Evolutionary conservation across 176 grass and related monocot species (phyloP).

Genomic region (Oryza officinalis): DNA sequence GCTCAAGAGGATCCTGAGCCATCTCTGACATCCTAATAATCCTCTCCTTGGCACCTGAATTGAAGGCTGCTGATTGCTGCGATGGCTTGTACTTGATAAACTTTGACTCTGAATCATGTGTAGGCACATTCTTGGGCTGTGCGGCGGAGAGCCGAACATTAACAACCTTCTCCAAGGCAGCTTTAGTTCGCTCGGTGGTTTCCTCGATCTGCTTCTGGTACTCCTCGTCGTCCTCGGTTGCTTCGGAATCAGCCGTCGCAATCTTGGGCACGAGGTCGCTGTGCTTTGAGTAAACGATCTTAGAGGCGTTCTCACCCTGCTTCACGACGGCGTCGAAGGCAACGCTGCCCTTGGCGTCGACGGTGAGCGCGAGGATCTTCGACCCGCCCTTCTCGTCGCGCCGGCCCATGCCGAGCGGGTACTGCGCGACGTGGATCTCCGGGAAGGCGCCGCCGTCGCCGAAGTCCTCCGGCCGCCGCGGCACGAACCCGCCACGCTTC

Average conservation of each 20-base stretch:
- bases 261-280: conserved; percentile 89
- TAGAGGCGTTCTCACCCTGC: conserved; percentile 89
- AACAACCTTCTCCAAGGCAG: conserved; percentile 88
- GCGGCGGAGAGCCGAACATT: conserved; percentile 82
- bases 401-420: conserved; percentile 88
- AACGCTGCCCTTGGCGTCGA: conserved; percentile 76
- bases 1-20: conserved; percentile 84
- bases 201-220: conserved; percentile 79
- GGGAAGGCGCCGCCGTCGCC: conserved; percentile 90
- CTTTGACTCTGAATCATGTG: conserved; percentile 75
- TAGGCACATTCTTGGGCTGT: conserved; percentile 91
- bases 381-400: conserved; percentile 84
- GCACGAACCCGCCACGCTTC: conserved; percentile 75
- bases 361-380: conserved; percentile 87
- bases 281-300: conserved; percentile 94
- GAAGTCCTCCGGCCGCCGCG: conserved; percentile 75
- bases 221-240: conserved; percentile 59
- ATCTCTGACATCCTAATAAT: conserved; percentile 88
- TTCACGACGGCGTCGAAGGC: conserved; percentile 96
- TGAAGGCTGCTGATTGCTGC: conserved; percentile 88
- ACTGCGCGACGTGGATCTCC: conserved; percentile 90
- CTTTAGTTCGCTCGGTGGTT: conserved; percentile 68
- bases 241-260: conserved; percentile 44
- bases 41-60: conserved; percentile 96
- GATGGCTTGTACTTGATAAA: conserved; percentile 99